Evolutionary conservation across 768 basidiomycete species (phyloP).

Genomic region (Filobasidium floriforme): DNA sequence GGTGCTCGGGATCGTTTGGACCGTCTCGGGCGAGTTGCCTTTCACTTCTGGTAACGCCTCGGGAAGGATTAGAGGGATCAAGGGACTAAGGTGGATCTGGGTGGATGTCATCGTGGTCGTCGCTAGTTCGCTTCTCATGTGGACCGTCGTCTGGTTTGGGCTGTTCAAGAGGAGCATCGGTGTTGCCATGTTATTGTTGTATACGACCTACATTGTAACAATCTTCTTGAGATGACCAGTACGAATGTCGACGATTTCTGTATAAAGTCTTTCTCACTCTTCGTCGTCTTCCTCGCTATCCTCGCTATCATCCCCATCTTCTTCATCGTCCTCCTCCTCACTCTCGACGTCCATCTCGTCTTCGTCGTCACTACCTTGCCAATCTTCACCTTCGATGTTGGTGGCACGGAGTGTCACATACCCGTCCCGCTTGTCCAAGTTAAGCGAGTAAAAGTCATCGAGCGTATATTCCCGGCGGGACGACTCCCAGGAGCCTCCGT

Average conservation of each 20-base stretch:
- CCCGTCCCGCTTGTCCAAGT: constrained; percentile 75
- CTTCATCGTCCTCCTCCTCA: constrained; percentile 38
- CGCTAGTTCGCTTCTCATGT: constrained; percentile 4
- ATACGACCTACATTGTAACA: constrained; percentile 16
- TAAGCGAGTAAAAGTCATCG: constrained; percentile 74
- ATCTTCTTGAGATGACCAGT: not conserved
- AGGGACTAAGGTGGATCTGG: constrained; percentile 3
- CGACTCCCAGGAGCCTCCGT: constrained; percentile 80
- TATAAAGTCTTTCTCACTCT: no score
- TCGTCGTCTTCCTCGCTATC: constrained; percentile 11
- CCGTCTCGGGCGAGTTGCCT: not conserved
- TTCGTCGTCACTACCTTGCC: constrained; percentile 50
- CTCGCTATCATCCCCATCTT: constrained; percentile 29
- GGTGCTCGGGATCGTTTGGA: constrained; percentile 26
- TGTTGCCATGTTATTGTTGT: constrained; percentile 11
- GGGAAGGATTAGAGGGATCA: not conserved
- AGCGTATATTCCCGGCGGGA: constrained; percentile 77
- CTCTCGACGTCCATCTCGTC: constrained; percentile 46
- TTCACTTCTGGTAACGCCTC: not conserved
- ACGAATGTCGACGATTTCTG: no score
- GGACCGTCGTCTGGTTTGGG: constrained; percentile 19
- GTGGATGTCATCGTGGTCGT: constrained; percentile 16
- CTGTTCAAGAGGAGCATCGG: constrained; percentile 18
- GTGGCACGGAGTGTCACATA: constrained; percentile 67
- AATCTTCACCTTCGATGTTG: constrained; percentile 57